These are phyloP conservation scores for Sugiyamaella castrensis DNA, from an alignment of 1,139 yeast genomes.

Conservation along the genomic window DNA sequence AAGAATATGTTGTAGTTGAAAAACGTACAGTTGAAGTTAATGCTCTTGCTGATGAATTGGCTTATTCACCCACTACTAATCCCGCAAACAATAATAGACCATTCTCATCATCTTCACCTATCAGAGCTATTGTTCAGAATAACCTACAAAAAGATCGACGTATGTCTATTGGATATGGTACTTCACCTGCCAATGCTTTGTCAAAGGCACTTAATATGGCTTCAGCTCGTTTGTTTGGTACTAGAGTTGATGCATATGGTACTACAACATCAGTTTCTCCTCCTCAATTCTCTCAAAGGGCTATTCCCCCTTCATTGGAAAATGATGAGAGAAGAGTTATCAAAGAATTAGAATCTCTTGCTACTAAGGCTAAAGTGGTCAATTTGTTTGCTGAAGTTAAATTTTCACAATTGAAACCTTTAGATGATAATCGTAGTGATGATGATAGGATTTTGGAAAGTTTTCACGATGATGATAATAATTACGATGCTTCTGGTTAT, in stretches of 20 bases:
- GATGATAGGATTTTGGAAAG: slow-evolving; percentile 32
- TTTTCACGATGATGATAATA: slow-evolving; percentile 38
- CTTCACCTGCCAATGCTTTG: slow-evolving; percentile 85
- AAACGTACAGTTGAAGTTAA: slow-evolving; percentile 93
- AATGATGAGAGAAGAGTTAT: slow-evolving; percentile 41
- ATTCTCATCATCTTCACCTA: slow-evolving; percentile 7
- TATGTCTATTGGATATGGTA: slow-evolving; percentile 41
- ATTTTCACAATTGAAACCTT: slow-evolving; percentile 39
- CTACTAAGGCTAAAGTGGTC: slow-evolving; percentile 88
- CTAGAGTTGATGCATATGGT: slow-evolving; percentile 29
- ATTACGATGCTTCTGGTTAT: slow-evolving; percentile 40
- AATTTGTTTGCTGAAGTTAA: slow-evolving; percentile 89
- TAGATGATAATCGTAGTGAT: slow-evolving; percentile 34
- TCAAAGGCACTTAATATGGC: slow-evolving; percentile 87
- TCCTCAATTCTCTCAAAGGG: slow-evolving; percentile 31
- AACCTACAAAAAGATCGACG: slow-evolving; percentile 25
- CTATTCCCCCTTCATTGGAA: slow-evolving; percentile 24
- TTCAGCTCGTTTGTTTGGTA: slow-evolving; percentile 80
- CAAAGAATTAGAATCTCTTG: slow-evolving; percentile 62
- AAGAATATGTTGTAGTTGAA: slow-evolving; percentile 90
- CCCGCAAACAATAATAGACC: slow-evolving; percentile 3
- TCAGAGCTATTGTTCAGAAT: slow-evolving; percentile 6
- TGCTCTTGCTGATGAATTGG: slow-evolving; percentile 89
- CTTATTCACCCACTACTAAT: slow-evolving; percentile 27
- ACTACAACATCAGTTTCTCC: slow-evolving; percentile 35